These are phyloP conservation scores for Tetracentron sinense DNA, from an alignment of 164 flowering plant genomes.

Conservation along the genomic window DNA sequence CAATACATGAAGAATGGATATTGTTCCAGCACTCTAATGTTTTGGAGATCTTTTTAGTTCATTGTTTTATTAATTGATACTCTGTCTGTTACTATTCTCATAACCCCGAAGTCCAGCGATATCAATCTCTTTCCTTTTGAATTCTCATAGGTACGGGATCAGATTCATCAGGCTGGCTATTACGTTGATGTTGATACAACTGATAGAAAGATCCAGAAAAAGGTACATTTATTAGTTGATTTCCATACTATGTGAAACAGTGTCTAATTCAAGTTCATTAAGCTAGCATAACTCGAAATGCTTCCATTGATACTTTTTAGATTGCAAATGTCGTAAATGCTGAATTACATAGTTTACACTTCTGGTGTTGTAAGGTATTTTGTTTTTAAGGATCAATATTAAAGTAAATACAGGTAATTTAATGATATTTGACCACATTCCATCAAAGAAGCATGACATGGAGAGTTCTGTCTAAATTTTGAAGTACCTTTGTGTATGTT, in stretches of 20 bases:
- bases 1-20: too few species aligned
- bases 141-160: constrained; percentile 53
- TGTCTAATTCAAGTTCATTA: background rate
- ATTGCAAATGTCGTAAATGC: background rate
- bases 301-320: background rate
- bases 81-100: background rate
- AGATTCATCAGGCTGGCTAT: constrained; percentile 71
- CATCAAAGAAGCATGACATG: too few species aligned
- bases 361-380: too few species aligned
- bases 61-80: background rate
- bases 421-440: too few species aligned
- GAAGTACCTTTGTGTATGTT: too few species aligned
- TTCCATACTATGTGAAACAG: background rate
- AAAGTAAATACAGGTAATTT: too few species aligned
- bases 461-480: too few species aligned
- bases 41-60: background rate
- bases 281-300: background rate
- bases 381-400: too few species aligned
- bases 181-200: constrained; percentile 75
- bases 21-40: too few species aligned
- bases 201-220: constrained; percentile 85
- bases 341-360: too few species aligned
- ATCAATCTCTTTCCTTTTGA: background rate
- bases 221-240: constrained; percentile 38
- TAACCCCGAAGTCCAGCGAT: background rate